phyloP scores from a whole-genome alignment of 2,329 filamentous ascomycete genomes.

The Talaromyces sp. region DNA sequence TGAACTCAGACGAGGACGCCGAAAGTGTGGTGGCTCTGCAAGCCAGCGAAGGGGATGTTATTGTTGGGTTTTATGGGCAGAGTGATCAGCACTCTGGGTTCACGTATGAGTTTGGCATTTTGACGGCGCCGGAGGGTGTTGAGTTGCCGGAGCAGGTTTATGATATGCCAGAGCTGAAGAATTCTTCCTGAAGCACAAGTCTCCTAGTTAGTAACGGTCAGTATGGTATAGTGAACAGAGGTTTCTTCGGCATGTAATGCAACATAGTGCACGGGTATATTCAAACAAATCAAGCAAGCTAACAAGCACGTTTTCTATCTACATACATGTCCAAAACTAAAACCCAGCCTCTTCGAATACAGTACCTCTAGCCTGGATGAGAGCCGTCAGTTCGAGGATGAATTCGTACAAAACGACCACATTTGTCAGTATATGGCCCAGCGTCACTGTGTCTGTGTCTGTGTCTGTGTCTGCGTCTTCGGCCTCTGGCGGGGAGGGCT shows the following conservation, averaged over 20 bases:
- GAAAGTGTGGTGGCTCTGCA: slow-evolving; percentile 19
- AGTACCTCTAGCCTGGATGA: slow-evolving; percentile 69
- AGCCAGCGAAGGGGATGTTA: slow-evolving; percentile 30
- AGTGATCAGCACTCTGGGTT: slow-evolving; percentile 22
- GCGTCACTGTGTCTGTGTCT: slow-evolving; percentile 47
- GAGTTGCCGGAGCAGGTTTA: slow-evolving; percentile 39
- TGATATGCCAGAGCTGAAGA: slow-evolving; percentile 36
- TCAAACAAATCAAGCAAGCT: not conserved
- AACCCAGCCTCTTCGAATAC: slow-evolving; percentile 73
- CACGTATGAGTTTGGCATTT: slow-evolving; percentile 44
- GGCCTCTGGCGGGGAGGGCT: slow-evolving; percentile 18
- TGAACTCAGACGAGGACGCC: slow-evolving; percentile 16
- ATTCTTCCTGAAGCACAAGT: not conserved
- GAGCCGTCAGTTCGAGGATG: slow-evolving; percentile 67
- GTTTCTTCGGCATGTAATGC: not conserved
- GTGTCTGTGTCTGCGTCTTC: slow-evolving; percentile 36
- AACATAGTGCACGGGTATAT: not conserved
- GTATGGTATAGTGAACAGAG: not conserved
- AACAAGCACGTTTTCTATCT: not conserved
- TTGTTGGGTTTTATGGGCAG: slow-evolving; percentile 45
- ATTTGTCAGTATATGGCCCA: slow-evolving; percentile 76
- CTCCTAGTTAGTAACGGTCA: too few relatives aligned
- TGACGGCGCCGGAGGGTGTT: slow-evolving; percentile 38
- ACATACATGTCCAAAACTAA: slow-evolving; percentile 9
- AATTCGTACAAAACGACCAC: slow-evolving; percentile 76